A percentile compares a stretch with the other conserved stretches of the same genome.
phyloP scores from a whole-genome alignment of 2,329 filamentous ascomycete species.

The Fusarium burgessii region DNA sequence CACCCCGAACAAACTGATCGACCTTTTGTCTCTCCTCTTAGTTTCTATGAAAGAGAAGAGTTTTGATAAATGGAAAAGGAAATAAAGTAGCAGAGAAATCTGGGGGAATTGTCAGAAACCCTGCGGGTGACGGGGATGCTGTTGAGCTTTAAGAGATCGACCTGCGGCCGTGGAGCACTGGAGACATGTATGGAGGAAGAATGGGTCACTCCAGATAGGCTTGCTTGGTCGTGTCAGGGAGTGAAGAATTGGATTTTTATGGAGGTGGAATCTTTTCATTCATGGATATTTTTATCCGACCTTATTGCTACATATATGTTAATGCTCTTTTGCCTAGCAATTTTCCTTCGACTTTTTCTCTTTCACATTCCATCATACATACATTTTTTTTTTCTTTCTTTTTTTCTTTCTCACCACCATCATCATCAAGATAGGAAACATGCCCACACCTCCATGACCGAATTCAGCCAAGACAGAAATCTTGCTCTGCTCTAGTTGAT shows the following conservation, averaged over 20 bases:
- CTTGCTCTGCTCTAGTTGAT: constrained; percentile 11
- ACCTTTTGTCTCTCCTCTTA: background rate
- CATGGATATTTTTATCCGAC: background rate
- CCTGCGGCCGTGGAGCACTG: constrained; percentile 30
- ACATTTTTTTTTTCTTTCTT: background rate
- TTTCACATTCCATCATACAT: constrained; percentile 4
- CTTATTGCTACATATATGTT: background rate
- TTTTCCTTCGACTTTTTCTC: background rate
- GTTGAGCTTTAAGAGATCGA: constrained; percentile 44
- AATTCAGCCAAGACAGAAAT: constrained; percentile 5
- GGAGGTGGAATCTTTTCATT: constrained; percentile 11
- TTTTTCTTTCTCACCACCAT: background rate
- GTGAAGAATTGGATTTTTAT: constrained; percentile 25
- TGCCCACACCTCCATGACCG: constrained; percentile 13
- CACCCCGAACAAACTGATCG: background rate
- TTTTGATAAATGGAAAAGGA: constrained; percentile 9
- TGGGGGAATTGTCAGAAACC: constrained; percentile 33
- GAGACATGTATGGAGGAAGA: constrained; percentile 35
- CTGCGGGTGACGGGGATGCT: constrained; percentile 36
- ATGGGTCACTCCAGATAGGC: constrained; percentile 43
- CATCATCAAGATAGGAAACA: background rate
- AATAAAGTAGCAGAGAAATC: constrained; percentile 27
- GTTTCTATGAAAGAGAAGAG: background rate
- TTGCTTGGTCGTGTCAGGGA: constrained; percentile 35
- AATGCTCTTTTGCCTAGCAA: background rate